Evolutionary conservation across 1,139 yeast species (phyloP), one percentile per base, ranked within the genome.

Genomic region (Diutina rugosa): DNA sequence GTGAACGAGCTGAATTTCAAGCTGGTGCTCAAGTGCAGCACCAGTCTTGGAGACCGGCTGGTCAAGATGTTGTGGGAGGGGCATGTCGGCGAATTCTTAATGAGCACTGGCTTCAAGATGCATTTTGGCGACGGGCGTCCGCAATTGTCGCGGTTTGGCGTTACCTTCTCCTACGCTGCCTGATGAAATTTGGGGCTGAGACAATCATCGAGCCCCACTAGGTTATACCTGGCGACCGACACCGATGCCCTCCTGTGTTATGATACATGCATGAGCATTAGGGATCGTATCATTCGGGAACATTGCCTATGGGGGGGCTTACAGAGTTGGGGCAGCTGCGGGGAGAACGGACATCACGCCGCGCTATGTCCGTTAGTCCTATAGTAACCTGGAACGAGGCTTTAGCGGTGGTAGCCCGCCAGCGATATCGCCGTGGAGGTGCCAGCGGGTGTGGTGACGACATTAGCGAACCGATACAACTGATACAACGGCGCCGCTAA

Each of bases 1-100:
- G 81, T 81, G 26, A 75, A 76, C 55, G 77, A 75, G 56, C 77
- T 84, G 54, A 77, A 80, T 55, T 84, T 84, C 62, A 76, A 85
- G 0, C 84, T 89, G 59, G 95, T 90, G 12, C 69, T 90, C 62
- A 91, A 90, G 67, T 71, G 86, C 2, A 81, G 93, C 56, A 81
- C 96, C 0, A 84, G 91, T 55, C 63, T 89, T 29, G 82, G 81
- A 55, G 87, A 84, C 58, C 78, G 76, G 61, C 76, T 81, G 58
- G 64, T 88, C 8, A 83, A 82, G 58, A 57, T 90, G 6, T 70
- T 89, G 46, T 93, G 98, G 97, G 97, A 89, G 65, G 97, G 98
- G 0, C 78, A 88, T 60, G 81, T 81, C 64, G 84, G 87, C 63
- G 96, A 90, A 56, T 86, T 93, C 64, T 68, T 93, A 56, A 76